A percentile compares a stretch with the other conserved stretches of the same genome.
Evolutionary conservation across 192 early-diverging fungal species (phyloP).

Genomic region (Entophlyctis helioformis): DNA sequence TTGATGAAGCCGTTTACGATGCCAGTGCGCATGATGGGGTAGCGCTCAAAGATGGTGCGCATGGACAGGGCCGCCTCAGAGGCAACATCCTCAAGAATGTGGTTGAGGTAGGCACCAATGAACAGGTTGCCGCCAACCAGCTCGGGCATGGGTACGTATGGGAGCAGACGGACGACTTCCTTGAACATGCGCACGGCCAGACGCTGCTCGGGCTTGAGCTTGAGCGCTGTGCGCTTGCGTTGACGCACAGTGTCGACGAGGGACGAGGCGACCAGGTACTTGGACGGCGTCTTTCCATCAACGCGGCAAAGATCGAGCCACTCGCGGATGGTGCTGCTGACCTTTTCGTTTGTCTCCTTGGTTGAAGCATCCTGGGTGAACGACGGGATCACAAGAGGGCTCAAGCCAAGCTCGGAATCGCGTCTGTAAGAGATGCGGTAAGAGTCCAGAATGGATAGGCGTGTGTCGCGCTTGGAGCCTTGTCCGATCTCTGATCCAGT

Average conservation of each 20-base stretch:
- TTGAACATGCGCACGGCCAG: conserved; percentile 18
- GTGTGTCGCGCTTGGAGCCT: too few relatives aligned
- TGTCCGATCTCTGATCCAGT: too few relatives aligned
- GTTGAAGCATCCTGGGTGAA: too few relatives aligned
- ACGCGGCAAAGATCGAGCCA: conserved; percentile 15
- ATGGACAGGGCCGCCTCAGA: conserved; percentile 14
- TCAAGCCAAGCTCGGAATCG: too few relatives aligned
- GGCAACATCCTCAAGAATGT: conserved; percentile 20
- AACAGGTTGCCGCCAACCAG: conserved; percentile 28
- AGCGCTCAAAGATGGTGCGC: conserved; percentile 18
- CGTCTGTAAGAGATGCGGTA: too few relatives aligned
- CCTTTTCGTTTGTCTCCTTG: conserved; percentile 13
- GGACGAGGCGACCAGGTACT: not conserved
- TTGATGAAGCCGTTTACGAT: conserved; percentile 36
- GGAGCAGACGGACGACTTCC: conserved; percentile 25
- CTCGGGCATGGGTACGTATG: conserved; percentile 28
- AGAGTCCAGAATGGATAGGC: too few relatives aligned
- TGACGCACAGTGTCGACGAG: not conserved
- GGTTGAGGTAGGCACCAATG: conserved; percentile 31
- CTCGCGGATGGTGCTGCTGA: conserved; percentile 3
- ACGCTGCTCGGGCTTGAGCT: conserved; percentile 13
- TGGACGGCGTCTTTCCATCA: conserved; percentile 5
- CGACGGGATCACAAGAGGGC: too few relatives aligned
- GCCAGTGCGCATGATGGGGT: conserved; percentile 25
- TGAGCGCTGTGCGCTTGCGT: not conserved